Conservation (phyloP, 2,329 filamentous ascomycete genomes). For the Paecilomyces niveus region DNA sequence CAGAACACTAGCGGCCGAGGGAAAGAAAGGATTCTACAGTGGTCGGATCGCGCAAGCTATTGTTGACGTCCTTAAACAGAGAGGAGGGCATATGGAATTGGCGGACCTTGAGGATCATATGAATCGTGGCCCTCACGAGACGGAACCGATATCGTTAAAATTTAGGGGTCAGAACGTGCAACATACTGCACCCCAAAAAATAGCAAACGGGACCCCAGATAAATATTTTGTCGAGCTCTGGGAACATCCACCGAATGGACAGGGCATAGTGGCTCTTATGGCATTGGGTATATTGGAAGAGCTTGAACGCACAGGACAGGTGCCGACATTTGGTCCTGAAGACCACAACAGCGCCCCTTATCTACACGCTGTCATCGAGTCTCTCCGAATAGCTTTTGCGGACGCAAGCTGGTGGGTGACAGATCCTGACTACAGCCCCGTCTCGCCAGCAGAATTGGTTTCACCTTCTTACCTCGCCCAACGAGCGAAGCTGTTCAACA, state of each 20-base stretch:
- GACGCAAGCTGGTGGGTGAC: conserved; percentile 87
- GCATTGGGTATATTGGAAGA: conserved; percentile 86
- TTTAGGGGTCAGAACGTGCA: conserved; percentile 60
- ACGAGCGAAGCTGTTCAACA: conserved; percentile 57
- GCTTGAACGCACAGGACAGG: conserved; percentile 66
- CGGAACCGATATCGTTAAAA: conserved; percentile 75
- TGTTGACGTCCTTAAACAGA: conserved; percentile 66
- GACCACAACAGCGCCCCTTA: conserved; percentile 79
- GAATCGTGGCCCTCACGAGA: conserved; percentile 65
- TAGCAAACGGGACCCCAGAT: conserved; percentile 35
- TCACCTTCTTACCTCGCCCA: conserved; percentile 65
- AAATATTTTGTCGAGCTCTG: conserved; percentile 65
- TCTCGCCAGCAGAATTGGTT: conserved; percentile 65
- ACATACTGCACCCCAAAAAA: conserved; percentile 34
- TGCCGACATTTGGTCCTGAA: conserved; percentile 59
- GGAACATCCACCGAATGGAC: conserved; percentile 96
- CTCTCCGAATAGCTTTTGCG: conserved; percentile 80
- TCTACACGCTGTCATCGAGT: conserved; percentile 81
- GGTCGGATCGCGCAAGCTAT: conserved; percentile 76
- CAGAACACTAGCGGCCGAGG: conserved; percentile 66
- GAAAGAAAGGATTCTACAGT: conserved; percentile 86
- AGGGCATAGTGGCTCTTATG: conserved; percentile 92
- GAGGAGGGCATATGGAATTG: conserved; percentile 70
- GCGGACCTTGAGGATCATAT: conserved; percentile 76
- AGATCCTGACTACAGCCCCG: conserved; percentile 65